phyloP scores from a whole-genome alignment of 148 eudicot genomes.

The Amaranthus palmeri region DNA sequence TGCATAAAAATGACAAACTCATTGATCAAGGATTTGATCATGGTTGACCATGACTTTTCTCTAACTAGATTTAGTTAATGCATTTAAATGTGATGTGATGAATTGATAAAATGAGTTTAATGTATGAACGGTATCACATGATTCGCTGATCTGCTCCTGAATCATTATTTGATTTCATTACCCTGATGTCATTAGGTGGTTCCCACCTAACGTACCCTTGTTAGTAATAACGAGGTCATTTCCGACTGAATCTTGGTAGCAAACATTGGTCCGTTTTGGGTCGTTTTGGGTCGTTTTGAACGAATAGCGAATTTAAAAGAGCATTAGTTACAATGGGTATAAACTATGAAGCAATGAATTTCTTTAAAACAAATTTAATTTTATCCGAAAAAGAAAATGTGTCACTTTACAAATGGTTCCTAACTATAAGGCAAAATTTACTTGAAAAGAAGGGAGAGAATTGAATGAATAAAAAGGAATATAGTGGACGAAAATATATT shows the following conservation, averaged over 20 bases:
- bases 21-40: neutral
- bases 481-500: conserved; percentile 21
- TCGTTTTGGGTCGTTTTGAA: too few species aligned
- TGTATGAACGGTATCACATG: too few species aligned
- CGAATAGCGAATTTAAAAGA: too few species aligned
- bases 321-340: too few species aligned
- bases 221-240: too few species aligned
- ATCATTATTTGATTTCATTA: too few species aligned
- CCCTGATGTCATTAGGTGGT: too few species aligned
- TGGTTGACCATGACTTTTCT: conserved; percentile 13
- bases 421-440: neutral
- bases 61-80: neutral
- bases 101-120: too few species aligned
- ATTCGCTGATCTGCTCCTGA: too few species aligned
- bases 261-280: too few species aligned
- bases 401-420: conserved; percentile 20
- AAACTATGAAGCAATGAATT: neutral
- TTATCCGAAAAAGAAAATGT: neutral
- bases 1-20: conserved; percentile 1
- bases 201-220: too few species aligned
- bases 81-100: neutral
- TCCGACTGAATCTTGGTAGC: too few species aligned
- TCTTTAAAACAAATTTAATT: neutral
- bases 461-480: conserved; percentile 23
- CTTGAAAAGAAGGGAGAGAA: conserved; percentile 2